A percentile compares a stretch with the other conserved stretches of the same genome.
Evolutionary conservation across 352 stramenopile genomes (phyloP).

Genomic region (Phytophthora crassamura): DNA sequence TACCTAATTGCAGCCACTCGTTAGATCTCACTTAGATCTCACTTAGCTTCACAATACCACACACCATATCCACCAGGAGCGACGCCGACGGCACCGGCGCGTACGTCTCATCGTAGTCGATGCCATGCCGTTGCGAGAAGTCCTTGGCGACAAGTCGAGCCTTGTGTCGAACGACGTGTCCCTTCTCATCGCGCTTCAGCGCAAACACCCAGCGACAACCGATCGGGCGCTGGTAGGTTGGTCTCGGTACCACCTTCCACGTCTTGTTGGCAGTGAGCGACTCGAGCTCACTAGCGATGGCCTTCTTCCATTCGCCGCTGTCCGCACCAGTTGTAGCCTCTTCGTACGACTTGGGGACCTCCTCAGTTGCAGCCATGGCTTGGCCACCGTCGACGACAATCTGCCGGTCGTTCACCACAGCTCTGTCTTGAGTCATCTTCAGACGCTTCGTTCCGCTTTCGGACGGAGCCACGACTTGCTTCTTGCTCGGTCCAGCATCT

Average conservation of each 20-base stretch:
- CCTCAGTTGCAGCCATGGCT: constrained; percentile 1
- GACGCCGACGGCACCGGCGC: too few relatives aligned
- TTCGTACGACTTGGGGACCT: constrained; percentile 9
- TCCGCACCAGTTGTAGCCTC: constrained; percentile 5
- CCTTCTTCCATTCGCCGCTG: constrained; percentile 11
- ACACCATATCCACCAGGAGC: too few relatives aligned
- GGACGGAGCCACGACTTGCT: too few relatives aligned
- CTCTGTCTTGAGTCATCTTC: too few relatives aligned
- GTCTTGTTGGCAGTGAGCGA: constrained; percentile 20
- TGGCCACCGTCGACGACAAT: constrained; percentile 8
- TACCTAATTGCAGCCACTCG: too few relatives aligned
- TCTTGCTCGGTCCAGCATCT: constrained; percentile 5
- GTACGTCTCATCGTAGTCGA: too few relatives aligned
- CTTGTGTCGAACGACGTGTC: constrained; percentile 9
- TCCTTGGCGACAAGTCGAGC: too few relatives aligned
- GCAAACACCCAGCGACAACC: constrained; percentile 4
- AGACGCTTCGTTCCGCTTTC: too few relatives aligned
- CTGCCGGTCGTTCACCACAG: neutral
- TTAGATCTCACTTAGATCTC: too few relatives aligned
- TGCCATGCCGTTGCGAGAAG: too few relatives aligned
- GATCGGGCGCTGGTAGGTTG: constrained; percentile 10
- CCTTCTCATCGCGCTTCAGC: constrained; percentile 7
- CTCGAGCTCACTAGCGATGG: constrained; percentile 16
- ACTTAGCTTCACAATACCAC: too few relatives aligned
- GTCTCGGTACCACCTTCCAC: constrained; percentile 13